Percentiles rank a stretch among this genome's conserved stretches.
Conservation (phyloP, 2,329 filamentous ascomycete species). For the Rhexocercosporidium sp. region DNA sequence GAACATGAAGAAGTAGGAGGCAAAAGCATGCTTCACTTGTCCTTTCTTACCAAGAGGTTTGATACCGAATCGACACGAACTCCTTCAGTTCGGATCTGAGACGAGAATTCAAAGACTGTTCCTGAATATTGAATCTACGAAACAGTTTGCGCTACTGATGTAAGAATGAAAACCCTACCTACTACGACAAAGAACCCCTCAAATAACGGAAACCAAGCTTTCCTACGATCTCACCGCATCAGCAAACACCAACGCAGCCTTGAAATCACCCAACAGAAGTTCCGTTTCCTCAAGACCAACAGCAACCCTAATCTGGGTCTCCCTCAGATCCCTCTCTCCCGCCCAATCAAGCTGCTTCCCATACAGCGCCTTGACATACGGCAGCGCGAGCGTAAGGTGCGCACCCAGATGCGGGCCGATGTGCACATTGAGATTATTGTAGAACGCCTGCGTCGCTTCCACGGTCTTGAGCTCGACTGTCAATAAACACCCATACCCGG, state of each 20-base stretch:
- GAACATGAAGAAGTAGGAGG: too few relatives aligned
- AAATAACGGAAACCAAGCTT: not conserved
- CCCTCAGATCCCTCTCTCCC: conserved; percentile 22
- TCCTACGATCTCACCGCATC: conserved; percentile 12
- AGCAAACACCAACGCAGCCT: conserved; percentile 27
- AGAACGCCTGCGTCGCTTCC: conserved; percentile 51
- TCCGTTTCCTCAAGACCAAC: conserved; percentile 34
- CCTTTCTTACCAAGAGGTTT: too few relatives aligned
- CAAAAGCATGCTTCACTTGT: too few relatives aligned
- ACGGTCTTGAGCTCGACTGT: conserved; percentile 55
- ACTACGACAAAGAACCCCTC: too few relatives aligned
- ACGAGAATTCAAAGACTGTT: too few relatives aligned
- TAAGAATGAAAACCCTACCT: not conserved
- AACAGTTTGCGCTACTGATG: too few relatives aligned
- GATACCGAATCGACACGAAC: too few relatives aligned
- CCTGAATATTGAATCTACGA: too few relatives aligned
- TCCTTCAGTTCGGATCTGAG: too few relatives aligned
- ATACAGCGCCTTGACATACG: conserved; percentile 33
- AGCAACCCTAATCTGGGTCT: conserved; percentile 31
- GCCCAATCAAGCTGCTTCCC: conserved; percentile 28
- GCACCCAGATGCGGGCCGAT: conserved; percentile 60
- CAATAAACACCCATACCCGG: conserved; percentile 61
- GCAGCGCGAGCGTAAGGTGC: conserved; percentile 54
- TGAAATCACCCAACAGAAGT: conserved; percentile 30
- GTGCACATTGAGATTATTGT: conserved; percentile 54